Evolutionary conservation across 768 basidiomycete genomes (phyloP), one percentile per base, ranked within the genome.

Genomic region (Suillus alpinus): DNA sequence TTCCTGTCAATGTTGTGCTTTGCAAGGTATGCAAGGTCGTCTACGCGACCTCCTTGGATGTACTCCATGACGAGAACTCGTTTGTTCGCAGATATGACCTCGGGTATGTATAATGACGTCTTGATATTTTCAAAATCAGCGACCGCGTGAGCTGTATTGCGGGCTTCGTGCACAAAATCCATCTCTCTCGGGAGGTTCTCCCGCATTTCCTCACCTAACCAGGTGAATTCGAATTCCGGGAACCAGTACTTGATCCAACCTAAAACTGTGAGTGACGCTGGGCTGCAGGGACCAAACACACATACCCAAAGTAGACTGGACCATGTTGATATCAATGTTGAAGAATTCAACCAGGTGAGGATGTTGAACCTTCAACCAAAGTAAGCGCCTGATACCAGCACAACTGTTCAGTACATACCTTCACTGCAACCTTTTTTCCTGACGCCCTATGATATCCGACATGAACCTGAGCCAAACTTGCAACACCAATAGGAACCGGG

Each of bases 401-500:
- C 29, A 12, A 51, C 20, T 34, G 59, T 39, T 41, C 39, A 29
- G 47, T 49, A 65, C 75, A 36, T 62, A 89, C 89, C 76, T 95
- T 96, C 56, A 98, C 90, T 8, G 97, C 97, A 31, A 95, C 94
- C 58, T 77, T 76, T 71, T 82, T 81, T 2, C 92, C 91, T 5
- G 89, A 86, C 52, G 83, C 78, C 56, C 84, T 83, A 63, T 92
- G 86, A 14, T 75, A 83, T 4, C 87, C 97, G 20, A 89, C 83
- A 73, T 98, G 97, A 16, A 98, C 97, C 74, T 99, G 97, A 6
- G 97, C 97, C 40, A 98, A 76, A 67, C 94, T 96, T 13, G 97
- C 97, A 16, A 98, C 94, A 3, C 97, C 97, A 49, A 98, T 92
- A 7, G 97, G 97, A 18, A 80, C 77, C 5, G 86, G 86, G 65